A percentile compares a stretch with the other conserved stretches of the same genome.
Conservation (phyloP, 768 basidiomycete genomes). For the Psilocybe tampanensis region DNA sequence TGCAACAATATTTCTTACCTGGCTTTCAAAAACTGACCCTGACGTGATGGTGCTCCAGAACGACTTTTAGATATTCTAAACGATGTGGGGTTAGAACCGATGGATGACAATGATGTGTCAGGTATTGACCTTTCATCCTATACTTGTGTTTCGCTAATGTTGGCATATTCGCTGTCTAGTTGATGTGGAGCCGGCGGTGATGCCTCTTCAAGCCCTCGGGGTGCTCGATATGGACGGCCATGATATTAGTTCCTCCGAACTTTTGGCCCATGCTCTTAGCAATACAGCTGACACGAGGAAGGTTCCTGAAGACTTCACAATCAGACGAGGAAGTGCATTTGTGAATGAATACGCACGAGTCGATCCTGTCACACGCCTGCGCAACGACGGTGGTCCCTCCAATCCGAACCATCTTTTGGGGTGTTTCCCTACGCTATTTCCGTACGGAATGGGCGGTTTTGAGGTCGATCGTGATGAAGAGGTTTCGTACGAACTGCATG, state of each 20-base stretch:
- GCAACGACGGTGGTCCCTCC: slow-evolving; percentile 22
- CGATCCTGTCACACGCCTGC: slow-evolving; percentile 11
- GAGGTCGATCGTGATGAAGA: background rate
- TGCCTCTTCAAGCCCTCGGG: slow-evolving; percentile 26
- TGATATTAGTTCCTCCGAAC: slow-evolving; percentile 11
- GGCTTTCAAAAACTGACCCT: background rate
- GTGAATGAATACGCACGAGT: slow-evolving; percentile 30
- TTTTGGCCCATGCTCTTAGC: slow-evolving; percentile 23
- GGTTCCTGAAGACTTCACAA: background rate
- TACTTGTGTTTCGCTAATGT: no score
- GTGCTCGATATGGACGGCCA: slow-evolving; percentile 20
- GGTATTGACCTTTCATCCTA: no score
- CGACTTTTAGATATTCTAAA: no score
- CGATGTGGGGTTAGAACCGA: no score
- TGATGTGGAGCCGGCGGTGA: slow-evolving; percentile 10
- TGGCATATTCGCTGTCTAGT: background rate
- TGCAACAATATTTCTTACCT: background rate
- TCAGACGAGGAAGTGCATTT: slow-evolving; percentile 18
- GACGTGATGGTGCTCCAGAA: no score
- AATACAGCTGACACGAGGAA: slow-evolving; percentile 7
- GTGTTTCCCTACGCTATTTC: slow-evolving; percentile 11
- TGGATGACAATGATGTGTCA: no score
- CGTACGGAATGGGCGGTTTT: slow-evolving; percentile 12
- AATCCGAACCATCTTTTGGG: slow-evolving; percentile 21
- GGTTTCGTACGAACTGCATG: slow-evolving; percentile 24